Evolutionary conservation across 1,284 basidiomycete species (phyloP), one percentile per base, ranked within the genome.

Genomic region (Tilletia setariae): DNA sequence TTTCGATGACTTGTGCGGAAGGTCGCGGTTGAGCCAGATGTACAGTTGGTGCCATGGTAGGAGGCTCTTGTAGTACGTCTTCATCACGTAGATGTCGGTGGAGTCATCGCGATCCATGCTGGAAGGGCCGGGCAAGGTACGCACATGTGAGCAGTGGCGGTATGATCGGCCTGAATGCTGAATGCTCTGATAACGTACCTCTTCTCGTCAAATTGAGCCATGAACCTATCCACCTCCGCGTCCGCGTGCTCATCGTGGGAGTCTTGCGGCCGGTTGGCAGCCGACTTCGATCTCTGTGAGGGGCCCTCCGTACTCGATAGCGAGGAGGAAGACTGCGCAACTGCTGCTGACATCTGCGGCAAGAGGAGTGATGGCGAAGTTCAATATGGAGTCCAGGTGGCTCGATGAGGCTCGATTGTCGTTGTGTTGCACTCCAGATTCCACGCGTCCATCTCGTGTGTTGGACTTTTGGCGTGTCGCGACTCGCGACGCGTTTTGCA

Each of bases 11-110:
- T 66, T 68, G 66, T 81, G 77, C 25, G 74, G 44, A 9, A 76
- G 90, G 70, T 91, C 91, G 74, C 97, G 94, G 82, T 98, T 98
- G 30, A 98, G 86, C 96, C 96, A 98, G 73, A 88, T 87, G 85
- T 90, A 98, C 76, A 98, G 87, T 2, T 92, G 90, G 82, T 93
- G 92, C 87, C 93, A 98, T 0, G 95, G 95, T 80, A 96, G 96
- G 0, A 98, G 86, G 40, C 93, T 88, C 46, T 89, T 87, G 84
- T 98, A 98, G 84, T 94, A 98, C 2, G 90, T 88, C 62, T 91
- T 86, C 91, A 97, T 94, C 65, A 88, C 87, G 77, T 87, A 85
- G 0, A 87, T 87, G 56, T 87, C 86, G 63, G 83, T 83, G n/a
- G 86, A 83, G 74, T 85, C 83, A 64, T 77, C 76, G 30, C 77